A percentile compares a stretch with the other conserved stretches of the same genome.
phyloP scores from a whole-genome alignment of 2,329 filamentous ascomycete species.

The Huntiella moniliformis region DNA sequence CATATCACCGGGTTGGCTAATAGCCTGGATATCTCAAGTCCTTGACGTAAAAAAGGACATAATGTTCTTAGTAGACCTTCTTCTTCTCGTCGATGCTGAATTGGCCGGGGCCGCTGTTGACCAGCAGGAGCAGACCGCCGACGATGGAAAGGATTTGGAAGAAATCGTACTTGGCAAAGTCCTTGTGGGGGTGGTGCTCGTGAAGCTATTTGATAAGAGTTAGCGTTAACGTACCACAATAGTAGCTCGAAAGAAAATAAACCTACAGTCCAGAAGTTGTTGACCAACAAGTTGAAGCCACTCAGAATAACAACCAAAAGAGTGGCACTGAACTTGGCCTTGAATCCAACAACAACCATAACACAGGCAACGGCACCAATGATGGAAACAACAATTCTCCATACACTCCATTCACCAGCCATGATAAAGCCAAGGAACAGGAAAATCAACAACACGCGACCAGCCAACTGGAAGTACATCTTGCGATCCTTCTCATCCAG shows the following conservation, averaged over 20 bases:
- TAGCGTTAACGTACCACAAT: conserved; percentile 13
- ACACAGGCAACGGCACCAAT: conserved; percentile 81
- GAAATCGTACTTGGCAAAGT: conserved; percentile 99
- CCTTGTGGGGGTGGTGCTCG: conserved; percentile 96
- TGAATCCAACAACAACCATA: conserved; percentile 99
- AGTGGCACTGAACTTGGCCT: conserved; percentile 96
- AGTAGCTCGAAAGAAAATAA: neutral
- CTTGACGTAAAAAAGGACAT: neutral
- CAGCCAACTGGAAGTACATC: conserved; percentile 99
- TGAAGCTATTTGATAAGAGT: conserved; percentile 46
- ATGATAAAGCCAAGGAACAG: conserved; percentile 94
- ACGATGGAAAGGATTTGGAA: conserved; percentile 99
- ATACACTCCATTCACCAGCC: conserved; percentile 79
- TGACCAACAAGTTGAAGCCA: conserved; percentile 90
- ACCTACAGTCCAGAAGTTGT: conserved; percentile 99
- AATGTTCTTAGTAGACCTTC: conserved; percentile 68
- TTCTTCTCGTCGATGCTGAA: conserved; percentile 99
- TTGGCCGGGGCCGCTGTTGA: conserved; percentile 96
- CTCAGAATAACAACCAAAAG: conserved; percentile 89
- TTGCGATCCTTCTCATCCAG: conserved; percentile 98
- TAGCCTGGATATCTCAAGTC: too few relatives aligned
- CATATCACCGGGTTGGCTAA: too few relatives aligned
- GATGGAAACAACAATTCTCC: conserved; percentile 67
- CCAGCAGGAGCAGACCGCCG: conserved; percentile 82
- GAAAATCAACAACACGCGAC: conserved; percentile 89